phyloP scores from a whole-genome alignment of 106 monocot genomes.

The Ottelia alismoides region DNA sequence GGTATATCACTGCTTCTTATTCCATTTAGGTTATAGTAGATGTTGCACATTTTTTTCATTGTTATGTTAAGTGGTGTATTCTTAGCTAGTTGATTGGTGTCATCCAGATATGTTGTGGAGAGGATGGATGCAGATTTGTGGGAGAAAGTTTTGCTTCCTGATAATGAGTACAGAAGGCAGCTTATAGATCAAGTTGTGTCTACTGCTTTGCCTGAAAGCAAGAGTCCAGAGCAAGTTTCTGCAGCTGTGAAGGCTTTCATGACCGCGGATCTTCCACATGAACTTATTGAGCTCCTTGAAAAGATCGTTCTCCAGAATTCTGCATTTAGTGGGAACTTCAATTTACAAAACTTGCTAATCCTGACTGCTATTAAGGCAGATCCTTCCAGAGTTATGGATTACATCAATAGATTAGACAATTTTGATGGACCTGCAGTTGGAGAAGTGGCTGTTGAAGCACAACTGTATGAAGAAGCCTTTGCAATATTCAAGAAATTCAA shows the following conservation, averaged over 20 bases:
- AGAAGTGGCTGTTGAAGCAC: constrained; percentile 94
- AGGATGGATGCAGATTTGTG: constrained; percentile 93
- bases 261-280: constrained; percentile 98
- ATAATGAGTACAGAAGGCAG: constrained; percentile 91
- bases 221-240: constrained; percentile 98
- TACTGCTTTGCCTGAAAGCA: constrained; percentile 92
- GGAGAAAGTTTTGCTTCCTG: constrained; percentile 89
- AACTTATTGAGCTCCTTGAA: constrained; percentile 93
- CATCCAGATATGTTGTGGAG: constrained; percentile 97
- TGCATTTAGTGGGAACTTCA: constrained; percentile 96
- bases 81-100: too few relatives aligned
- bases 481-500: constrained; percentile 98
- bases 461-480: constrained; percentile 93
- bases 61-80: too few relatives aligned
- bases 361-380: constrained; percentile 96
- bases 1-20: not conserved
- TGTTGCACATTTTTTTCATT: constrained; percentile 2
- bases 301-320: constrained; percentile 97
- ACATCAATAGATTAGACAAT: constrained; percentile 90
- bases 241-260: constrained; percentile 98
- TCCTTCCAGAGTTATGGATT: constrained; percentile 96
- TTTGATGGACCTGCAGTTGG: constrained; percentile 99
- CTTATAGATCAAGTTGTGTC: constrained; percentile 89
- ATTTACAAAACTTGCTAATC: constrained; percentile 89
- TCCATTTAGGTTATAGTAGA: not conserved